Base-by-base conservation (phyloP, 495 filamentous ascomycete species). In the Lichenothelia convexa region DNA sequence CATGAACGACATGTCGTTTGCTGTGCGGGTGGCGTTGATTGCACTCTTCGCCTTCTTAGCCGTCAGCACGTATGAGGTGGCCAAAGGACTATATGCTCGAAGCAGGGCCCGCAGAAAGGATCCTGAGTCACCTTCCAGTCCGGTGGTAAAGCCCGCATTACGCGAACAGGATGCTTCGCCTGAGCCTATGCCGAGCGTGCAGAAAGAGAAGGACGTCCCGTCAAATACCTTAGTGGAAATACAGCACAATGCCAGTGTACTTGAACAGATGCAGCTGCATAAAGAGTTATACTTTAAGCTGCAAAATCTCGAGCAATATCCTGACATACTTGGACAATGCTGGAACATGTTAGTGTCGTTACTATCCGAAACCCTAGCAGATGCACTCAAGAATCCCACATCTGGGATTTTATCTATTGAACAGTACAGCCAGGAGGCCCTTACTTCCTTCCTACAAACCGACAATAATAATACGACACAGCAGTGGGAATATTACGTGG, bases 271-370 rank as follows among this genome's bases (percentile, higher is more conserved):
- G n/a, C 21, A 36, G 19, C 8, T n/a, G 31, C 31, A 33, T 6
- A 21, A 56, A 43, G 39, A 44, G 5, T 50, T 65, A 7, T 63
- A 63, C 42, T 50, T 51, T 41, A 49, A 56, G 32, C 43, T 63
- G 9, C 60, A 61, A 34, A 57, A 62, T 41, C 45, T 62, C 15
- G 56, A 63, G 37, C 37, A 48, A 29, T 50, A 49, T 27, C 50
- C 52, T 6, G 51, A 60, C 18, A 43, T 53, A 19, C 32, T 65
- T 11, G 40, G 47, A 11, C 34, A 39, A 18, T 47, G 46, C 20
- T 48, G 55, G 36, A 43, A 53, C 21, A 38, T 42, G 7, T 42
- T 62, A 5, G 29, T 60, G 11, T 39, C 35, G 21, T 41, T 62
- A 26, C 40, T 62, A 8, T 45, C 54, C 18, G 47, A 60, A 36